Evolutionary conservation across 805 yeast genomes (phyloP).

Genomic region (Myxozyma sirexii): DNA sequence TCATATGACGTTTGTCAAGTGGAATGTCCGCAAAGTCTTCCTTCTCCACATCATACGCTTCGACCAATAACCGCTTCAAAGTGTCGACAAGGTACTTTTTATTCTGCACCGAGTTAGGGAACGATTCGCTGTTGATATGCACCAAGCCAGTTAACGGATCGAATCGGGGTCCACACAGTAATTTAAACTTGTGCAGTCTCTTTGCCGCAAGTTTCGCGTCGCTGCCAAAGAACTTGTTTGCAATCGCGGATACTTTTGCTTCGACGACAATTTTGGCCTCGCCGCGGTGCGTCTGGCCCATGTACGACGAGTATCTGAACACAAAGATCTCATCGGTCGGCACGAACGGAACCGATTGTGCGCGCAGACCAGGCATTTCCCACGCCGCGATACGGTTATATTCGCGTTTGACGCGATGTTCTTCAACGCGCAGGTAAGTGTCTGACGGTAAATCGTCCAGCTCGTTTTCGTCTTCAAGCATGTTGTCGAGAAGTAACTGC

Average conservation of each 20-base stretch:
- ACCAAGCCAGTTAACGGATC: conserved; percentile 61
- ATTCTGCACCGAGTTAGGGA: conserved; percentile 81
- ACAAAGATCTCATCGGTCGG: conserved; percentile 45
- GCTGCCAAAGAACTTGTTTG: conserved; percentile 46
- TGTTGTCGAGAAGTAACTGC: neutral
- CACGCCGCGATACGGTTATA: conserved; percentile 84
- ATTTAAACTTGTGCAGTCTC: conserved; percentile 72
- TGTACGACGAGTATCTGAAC: conserved; percentile 71
- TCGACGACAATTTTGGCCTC: conserved; percentile 68
- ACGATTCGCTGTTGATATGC: conserved; percentile 65
- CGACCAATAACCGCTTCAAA: conserved; percentile 61
- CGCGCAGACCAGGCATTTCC: conserved; percentile 75
- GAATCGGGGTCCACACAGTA: conserved; percentile 78
- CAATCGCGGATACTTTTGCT: conserved; percentile 56
- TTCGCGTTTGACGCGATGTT: conserved; percentile 73
- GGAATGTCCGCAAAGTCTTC: conserved; percentile 79
- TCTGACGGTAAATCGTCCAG: conserved; percentile 29
- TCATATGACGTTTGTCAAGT: conserved; percentile 71
- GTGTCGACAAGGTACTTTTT: conserved; percentile 70
- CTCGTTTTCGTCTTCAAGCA: neutral
- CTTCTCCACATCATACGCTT: conserved; percentile 60
- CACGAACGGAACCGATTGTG: conserved; percentile 8
- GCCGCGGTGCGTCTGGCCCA: conserved; percentile 72
- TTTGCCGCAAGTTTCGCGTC: conserved; percentile 37
- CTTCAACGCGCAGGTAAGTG: conserved; percentile 66